Conservation (phyloP, 2,329 filamentous ascomycete genomes). For the Alternaria longipes region DNA sequence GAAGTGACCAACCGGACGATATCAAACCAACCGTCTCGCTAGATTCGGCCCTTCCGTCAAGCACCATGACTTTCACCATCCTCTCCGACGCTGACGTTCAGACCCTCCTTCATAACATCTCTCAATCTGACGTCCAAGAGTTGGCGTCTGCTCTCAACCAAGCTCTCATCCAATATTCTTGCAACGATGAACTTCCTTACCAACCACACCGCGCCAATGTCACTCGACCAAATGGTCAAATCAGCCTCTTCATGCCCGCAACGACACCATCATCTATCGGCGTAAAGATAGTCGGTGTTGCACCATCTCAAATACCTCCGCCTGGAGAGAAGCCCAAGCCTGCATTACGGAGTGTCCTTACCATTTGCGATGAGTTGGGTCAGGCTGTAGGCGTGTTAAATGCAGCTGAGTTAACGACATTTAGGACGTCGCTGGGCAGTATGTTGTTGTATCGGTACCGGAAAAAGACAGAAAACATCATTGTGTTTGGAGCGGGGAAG, state of each 20-base stretch:
- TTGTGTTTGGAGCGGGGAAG: conserved; percentile 61
- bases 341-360: conserved; percentile 71
- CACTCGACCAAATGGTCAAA: conserved; percentile 54
- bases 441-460: conserved; percentile 62
- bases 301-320: conserved; percentile 37
- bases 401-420: conserved; percentile 78
- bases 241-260: conserved; percentile 79
- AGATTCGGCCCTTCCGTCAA: background rate
- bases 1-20: background rate
- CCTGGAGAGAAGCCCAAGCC: conserved; percentile 28
- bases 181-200: conserved; percentile 42
- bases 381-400: conserved; percentile 73
- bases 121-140: conserved; percentile 10
- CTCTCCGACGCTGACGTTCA: conserved; percentile 36
- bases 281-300: conserved; percentile 74
- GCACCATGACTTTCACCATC: conserved; percentile 23
- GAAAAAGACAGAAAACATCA: conserved; percentile 40
- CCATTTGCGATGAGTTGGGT: conserved; percentile 62
- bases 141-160: conserved; percentile 14
- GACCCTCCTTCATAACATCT: conserved; percentile 48
- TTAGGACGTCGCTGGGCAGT: conserved; percentile 78
- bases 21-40: background rate
- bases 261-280: conserved; percentile 70
- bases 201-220: conserved; percentile 57
- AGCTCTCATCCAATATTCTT: conserved; percentile 44